Base-by-base conservation (phyloP, 148 eudicot species). In the Nepenthes mirabilis region DNA sequence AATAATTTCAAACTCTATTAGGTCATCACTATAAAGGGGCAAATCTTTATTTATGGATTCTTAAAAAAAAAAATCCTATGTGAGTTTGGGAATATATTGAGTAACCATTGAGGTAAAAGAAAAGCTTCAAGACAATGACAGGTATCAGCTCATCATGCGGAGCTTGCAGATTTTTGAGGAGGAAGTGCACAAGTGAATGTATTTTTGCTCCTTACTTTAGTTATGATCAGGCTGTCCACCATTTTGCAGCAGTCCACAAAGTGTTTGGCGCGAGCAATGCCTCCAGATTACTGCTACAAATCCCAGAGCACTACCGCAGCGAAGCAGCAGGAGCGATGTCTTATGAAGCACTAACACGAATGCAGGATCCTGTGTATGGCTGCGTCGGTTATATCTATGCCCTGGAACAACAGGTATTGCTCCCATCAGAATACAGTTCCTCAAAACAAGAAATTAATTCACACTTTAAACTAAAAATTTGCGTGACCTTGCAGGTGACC, bases 191-290 rank as follows among this genome's bases (percentile, higher is more conserved):
- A 11, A 75, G 33, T 32, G 90, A 84, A 34, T 90, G 97, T 67
- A 76, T 82, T 0, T 90, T 86, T 77, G 81, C 84, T 14, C 88
- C 95, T 67, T 82, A 82, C 65, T 86, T 78, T 71, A 51, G 77
- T 43, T 82, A 90, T 57, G 81, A 84, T 11, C 80, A 86, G 58
- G 95, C 86, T 34, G 65, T 80, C 1, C 34, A 53, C 2, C 84
- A 82, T 60, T 90, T 90, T 56, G 80, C 77, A 1, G 90, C 90
- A 1, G 88, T 90, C 47, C 97, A 90, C 62, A 84, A 81, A 72
- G 91, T 90, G 50, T 90, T 90, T 33, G 94, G 97, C 7, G 94
- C 97, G 1, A 90, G 97, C 74, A 90, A 86, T 36, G 83, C 82
- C 11, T 82, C 95, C 2, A 80, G 81, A 74, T 63, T 86, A 14